These are phyloP conservation scores for Hypoxylon intermedium DNA, from an alignment of 495 filamentous ascomycete genomes.

Conservation along the genomic window DNA sequence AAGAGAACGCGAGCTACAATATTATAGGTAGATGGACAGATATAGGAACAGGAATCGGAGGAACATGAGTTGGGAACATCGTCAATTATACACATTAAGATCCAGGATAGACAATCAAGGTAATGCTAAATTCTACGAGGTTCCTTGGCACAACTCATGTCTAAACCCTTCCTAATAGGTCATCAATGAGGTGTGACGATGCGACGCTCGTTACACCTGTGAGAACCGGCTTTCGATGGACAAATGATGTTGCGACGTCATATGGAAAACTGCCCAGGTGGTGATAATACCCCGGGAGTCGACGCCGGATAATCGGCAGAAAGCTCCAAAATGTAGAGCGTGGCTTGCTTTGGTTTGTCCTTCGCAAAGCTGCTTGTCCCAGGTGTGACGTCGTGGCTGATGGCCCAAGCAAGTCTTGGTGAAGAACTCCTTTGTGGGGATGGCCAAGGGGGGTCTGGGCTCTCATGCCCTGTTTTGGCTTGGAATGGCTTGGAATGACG, in stretches of 20 bases:
- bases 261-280: constrained; percentile 25
- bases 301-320: constrained; percentile 28
- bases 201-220: constrained; percentile 21
- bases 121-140: constrained; percentile 18
- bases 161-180: constrained; percentile 11
- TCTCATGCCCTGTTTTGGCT: constrained; percentile 38
- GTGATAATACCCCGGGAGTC: constrained; percentile 10
- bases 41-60: not conserved
- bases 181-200: constrained; percentile 25
- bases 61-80: constrained; percentile 6
- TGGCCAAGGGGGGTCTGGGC: constrained; percentile 19
- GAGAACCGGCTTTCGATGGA: constrained; percentile 10
- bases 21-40: constrained; percentile 2
- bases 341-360: constrained; percentile 15
- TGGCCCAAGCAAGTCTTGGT: not conserved
- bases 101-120: constrained; percentile 13
- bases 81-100: constrained; percentile 21
- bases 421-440: constrained; percentile 22
- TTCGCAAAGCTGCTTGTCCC: not conserved
- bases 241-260: constrained; percentile 31
- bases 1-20: constrained; percentile 1
- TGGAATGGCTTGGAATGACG: constrained; percentile 28
- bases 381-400: constrained; percentile 42
- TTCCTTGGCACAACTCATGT: constrained; percentile 27
- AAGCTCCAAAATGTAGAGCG: constrained; percentile 5